Conservation (phyloP, 345 rosid genomes). For the Microthlaspi erraticum region DNA sequence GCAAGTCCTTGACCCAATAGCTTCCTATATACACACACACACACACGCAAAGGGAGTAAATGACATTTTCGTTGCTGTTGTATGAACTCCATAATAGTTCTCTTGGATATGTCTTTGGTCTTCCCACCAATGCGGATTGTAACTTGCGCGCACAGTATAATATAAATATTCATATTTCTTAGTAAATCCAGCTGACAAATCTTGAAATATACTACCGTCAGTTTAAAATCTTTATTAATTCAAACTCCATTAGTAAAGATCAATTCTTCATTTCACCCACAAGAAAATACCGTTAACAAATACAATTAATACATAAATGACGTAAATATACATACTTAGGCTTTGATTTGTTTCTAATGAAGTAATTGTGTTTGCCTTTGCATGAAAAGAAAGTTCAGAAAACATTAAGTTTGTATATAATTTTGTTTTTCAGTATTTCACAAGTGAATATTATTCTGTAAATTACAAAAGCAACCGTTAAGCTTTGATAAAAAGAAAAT, state of each 20-base stretch:
- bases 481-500: neutral
- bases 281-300: neutral
- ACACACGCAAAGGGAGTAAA: neutral
- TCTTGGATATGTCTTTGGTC: slow-evolving; percentile 1
- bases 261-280: neutral
- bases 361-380: neutral
- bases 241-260: neutral
- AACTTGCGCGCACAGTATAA: too few species aligned
- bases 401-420: too few species aligned
- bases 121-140: neutral
- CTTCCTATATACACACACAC: slow-evolving; percentile 48
- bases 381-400: too few species aligned
- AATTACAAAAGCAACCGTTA: neutral
- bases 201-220: neutral
- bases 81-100: neutral
- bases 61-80: neutral
- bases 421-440: neutral
- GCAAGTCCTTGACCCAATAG: slow-evolving; percentile 60
- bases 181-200: slow-evolving; percentile 8
- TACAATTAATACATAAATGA: neutral
- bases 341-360: slow-evolving; percentile 5
- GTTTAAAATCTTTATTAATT: neutral
- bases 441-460: neutral
- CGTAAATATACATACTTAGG: neutral
- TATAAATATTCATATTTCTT: neutral